A percentile compares a stretch with the other conserved stretches of the same genome.
Conservation (phyloP, 148 eudicot species). For the Limonium bicolor region DNA sequence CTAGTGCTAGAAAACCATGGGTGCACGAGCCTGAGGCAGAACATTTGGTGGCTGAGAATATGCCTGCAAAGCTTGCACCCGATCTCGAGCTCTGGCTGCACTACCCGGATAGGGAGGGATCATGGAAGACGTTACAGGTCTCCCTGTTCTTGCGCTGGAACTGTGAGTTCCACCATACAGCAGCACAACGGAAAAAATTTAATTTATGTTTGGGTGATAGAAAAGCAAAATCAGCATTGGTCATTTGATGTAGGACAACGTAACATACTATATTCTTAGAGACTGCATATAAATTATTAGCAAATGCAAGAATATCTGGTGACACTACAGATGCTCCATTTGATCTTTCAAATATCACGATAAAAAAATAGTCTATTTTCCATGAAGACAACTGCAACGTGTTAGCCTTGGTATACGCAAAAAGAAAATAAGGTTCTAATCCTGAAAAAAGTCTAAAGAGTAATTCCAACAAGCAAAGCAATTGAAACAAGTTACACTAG, state of each 20-base stretch:
- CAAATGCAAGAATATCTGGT: background rate
- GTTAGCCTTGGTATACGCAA: no score
- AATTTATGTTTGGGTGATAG: no score
- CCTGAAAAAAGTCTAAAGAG: no score
- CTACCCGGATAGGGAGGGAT: slow-evolving; percentile 75
- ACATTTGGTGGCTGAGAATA: slow-evolving; percentile 61
- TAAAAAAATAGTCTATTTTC: no score
- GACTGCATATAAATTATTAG: background rate
- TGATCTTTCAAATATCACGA: background rate
- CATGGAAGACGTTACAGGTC: slow-evolving; percentile 51
- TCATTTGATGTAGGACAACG: background rate
- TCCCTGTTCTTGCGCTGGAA: slow-evolving; percentile 52
- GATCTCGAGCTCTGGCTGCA: slow-evolving; percentile 76
- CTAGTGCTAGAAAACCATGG: slow-evolving; percentile 27
- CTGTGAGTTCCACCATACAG: slow-evolving; percentile 13
- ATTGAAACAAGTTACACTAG: background rate
- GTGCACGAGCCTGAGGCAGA: slow-evolving; percentile 32
- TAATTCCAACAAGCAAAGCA: no score
- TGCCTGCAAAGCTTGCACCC: slow-evolving; percentile 75
- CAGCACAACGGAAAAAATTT: background rate
- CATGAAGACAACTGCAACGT: no score
- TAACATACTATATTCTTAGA: background rate
- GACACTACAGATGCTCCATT: background rate
- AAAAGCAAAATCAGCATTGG: background rate
- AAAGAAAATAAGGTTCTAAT: no score